These are phyloP conservation scores for Mucor lusitanicus DNA, from an alignment of 371 early-diverging fungal species.

Conservation along the genomic window DNA sequence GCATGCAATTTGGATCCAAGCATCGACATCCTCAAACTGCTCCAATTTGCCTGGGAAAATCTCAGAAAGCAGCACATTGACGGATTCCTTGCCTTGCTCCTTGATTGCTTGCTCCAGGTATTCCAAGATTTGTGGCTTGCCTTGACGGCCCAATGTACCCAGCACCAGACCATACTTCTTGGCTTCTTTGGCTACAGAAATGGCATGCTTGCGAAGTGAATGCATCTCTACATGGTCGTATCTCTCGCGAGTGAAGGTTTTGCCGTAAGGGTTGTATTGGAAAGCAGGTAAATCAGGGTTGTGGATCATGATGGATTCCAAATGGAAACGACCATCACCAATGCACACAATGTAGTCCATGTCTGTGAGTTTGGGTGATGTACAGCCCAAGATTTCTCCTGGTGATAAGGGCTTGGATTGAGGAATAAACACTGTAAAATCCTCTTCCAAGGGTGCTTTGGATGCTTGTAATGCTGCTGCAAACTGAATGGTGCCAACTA, in stretches of 20 bases:
- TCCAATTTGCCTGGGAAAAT: constrained; percentile 92
- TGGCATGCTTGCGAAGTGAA: constrained; percentile 80
- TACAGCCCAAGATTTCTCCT: constrained; percentile 99
- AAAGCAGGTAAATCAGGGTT: constrained; percentile 93
- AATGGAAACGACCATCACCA: constrained; percentile 99
- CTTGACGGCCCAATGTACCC: constrained; percentile 99
- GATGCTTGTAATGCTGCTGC: constrained; percentile 86
- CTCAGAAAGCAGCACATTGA: constrained; percentile 88
- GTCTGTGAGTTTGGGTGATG: constrained; percentile 86
- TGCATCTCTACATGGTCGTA: constrained; percentile 96
- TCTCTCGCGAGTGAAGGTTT: constrained; percentile 89
- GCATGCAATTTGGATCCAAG: constrained; percentile 98
- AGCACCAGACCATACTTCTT: constrained; percentile 89
- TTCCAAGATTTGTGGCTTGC: constrained; percentile 90
- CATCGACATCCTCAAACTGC: constrained; percentile 89
- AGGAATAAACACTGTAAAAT: constrained; percentile 78
- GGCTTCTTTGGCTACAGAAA: constrained; percentile 71
- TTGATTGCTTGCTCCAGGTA: constrained; percentile 71
- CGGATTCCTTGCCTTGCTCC: constrained; percentile 67
- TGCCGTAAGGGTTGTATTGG: constrained; percentile 97
- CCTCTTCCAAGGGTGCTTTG: constrained; percentile 59
- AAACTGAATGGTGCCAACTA: constrained; percentile 99
- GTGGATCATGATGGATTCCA: constrained; percentile 99
- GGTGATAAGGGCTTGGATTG: constrained; percentile 96
- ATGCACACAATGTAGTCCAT: constrained; percentile 79